Evolutionary conservation across 768 basidiomycete species (phyloP), one percentile per base, ranked within the genome.

Genomic region (Boletales sp.): DNA sequence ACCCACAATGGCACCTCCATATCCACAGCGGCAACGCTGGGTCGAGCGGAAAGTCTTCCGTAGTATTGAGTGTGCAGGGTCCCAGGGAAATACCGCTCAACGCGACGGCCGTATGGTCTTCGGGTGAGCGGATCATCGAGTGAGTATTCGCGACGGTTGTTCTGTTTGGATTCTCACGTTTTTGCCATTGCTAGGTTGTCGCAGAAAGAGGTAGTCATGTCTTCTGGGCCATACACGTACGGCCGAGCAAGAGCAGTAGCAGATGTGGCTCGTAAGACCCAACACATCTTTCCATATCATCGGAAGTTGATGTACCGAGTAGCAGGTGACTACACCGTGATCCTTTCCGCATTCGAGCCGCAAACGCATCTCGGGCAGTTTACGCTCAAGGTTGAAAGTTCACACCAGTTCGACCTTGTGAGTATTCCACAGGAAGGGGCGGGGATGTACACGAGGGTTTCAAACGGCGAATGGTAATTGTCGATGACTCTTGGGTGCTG

Each of bases 301-400:
- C 21, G 18, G 36, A 43, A 24, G 9, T 8, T 58, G 13, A 62
- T 18, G n/a, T 8, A 30, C 17, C 36, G 30, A 13, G 45, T 50
- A 68, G 68, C 68, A 50, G 94, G 92, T 0, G 78, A 84, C 43
- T 97, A 93, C 59, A 92, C 86, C 0, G 54, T 97, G 19, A 75
- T 93, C n/a, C 74, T 90, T 8, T 97, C 95, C 1, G 76, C 90
- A 0, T 97, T 94, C 62, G 85, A 90, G 52, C 84, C 91, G 1
- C 65, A 62, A 41, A 71, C 69, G 12, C 80, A 87, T 49, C 73
- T 75, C 5, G 90, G 90, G 3, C 54, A 76, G 9, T 95, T 84
- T 67, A 75, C 73, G 1, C 65, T 97, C 21, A 74, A 74, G 19
- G 68, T 91, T 3, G 81, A 87, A 43, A 80, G 86, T 48, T 78